Evolutionary conservation across 2,329 filamentous ascomycete species (phyloP).

Genomic region (Fusarium pseudonygamai): DNA sequence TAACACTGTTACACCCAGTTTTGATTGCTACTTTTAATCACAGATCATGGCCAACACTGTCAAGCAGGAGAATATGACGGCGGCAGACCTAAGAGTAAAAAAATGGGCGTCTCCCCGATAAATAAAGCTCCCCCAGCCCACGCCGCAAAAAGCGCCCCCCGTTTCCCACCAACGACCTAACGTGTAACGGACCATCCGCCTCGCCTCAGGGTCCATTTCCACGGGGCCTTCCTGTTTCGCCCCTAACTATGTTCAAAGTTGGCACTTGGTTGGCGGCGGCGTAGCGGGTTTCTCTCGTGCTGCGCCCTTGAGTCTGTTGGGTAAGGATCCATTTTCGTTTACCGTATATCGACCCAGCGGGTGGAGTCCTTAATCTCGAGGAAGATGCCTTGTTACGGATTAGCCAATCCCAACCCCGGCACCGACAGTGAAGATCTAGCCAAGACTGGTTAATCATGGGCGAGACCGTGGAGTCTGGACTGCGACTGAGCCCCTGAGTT

Average conservation of each 20-base stretch:
- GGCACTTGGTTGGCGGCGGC: neutral
- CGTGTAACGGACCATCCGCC: neutral
- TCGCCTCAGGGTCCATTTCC: neutral
- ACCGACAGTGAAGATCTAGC: neutral
- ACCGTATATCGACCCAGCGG: constrained; percentile 15
- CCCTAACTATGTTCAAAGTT: neutral
- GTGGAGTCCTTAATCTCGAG: constrained; percentile 20
- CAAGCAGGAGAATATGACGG: neutral
- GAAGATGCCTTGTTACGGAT: neutral
- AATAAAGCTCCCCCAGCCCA: constrained; percentile 15
- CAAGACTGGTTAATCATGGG: neutral
- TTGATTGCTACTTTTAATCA: neutral
- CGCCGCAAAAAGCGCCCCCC: neutral
- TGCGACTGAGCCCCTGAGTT: constrained; percentile 4
- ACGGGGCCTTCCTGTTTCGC: neutral
- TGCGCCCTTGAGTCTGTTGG: neutral
- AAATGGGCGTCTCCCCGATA: constrained; percentile 16
- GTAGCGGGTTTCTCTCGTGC: too few species aligned
- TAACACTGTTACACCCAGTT: constrained; percentile 18
- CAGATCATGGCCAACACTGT: neutral
- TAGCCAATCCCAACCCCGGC: neutral
- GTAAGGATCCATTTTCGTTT: constrained; percentile 28
- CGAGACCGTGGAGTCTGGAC: neutral
- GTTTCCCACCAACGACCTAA: neutral
- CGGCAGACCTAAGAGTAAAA: neutral